A percentile compares a stretch with the other conserved stretches of the same genome.
phyloP scores from a whole-genome alignment of 768 basidiomycete genomes.

The Tricholoma furcatifolium region DNA sequence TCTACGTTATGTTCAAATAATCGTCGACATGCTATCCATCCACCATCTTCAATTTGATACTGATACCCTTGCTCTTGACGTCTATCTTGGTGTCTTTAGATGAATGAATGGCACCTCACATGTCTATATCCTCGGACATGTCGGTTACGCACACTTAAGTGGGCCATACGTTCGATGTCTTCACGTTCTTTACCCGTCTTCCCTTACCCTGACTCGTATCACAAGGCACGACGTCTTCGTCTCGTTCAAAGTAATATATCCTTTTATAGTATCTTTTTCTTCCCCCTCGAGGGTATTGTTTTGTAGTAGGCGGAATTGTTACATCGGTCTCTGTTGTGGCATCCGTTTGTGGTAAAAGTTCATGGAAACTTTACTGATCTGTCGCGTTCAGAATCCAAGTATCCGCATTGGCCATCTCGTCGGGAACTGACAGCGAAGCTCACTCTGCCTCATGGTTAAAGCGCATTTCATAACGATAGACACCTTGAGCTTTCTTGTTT shows the following conservation, averaged over 20 bases:
- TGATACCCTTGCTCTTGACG: neutral
- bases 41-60: constrained; percentile 9
- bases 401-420: no score
- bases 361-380: no score
- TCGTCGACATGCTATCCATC: constrained; percentile 13
- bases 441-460: no score
- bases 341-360: no score
- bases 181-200: constrained; percentile 19
- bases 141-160: constrained; percentile 13
- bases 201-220: constrained; percentile 1
- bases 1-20: constrained; percentile 8
- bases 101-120: constrained; percentile 6
- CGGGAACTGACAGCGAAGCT: no score
- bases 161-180: constrained; percentile 11
- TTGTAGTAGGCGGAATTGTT: constrained; percentile 11
- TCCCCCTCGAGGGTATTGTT: constrained; percentile 3
- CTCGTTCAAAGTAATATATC: constrained; percentile 9
- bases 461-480: no score
- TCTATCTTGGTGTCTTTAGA: neutral
- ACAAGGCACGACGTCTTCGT: neutral
- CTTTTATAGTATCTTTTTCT: constrained; percentile 5
- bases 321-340: constrained; percentile 6
- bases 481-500: no score
- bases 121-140: constrained; percentile 17
- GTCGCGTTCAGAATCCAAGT: no score